phyloP scores from a whole-genome alignment of 148 eudicot species.

The Chenopodium formosanum region DNA sequence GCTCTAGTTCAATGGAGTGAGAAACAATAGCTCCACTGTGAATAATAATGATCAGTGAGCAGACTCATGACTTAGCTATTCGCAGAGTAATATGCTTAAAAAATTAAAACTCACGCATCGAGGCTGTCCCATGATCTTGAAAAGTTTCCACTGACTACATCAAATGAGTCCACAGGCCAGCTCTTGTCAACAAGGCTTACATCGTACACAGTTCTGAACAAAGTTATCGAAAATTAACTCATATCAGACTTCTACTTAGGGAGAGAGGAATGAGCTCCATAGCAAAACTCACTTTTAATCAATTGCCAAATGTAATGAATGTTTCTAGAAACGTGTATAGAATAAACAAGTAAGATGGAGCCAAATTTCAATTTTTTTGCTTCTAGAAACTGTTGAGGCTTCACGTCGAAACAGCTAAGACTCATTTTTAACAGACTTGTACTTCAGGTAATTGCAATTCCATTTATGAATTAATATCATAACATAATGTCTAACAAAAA shows the following conservation, averaged over 20 bases:
- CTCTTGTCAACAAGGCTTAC: conserved; percentile 50
- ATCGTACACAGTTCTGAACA: conserved; percentile 54
- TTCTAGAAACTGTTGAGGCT: not conserved
- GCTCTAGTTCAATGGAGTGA: conserved; percentile 55
- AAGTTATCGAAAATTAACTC: not conserved
- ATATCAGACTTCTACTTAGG: not conserved
- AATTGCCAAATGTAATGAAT: not conserved
- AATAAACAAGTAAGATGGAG: not conserved
- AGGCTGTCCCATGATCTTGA: conserved; percentile 61
- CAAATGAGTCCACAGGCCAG: conserved; percentile 51
- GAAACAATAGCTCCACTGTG: conserved; percentile 53
- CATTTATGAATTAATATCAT: too few relatives aligned
- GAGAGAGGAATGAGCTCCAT: not conserved
- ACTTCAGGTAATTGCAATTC: too few relatives aligned
- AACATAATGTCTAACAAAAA: too few relatives aligned
- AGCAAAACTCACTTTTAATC: not conserved
- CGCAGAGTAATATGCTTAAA: not conserved
- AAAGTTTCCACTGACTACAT: conserved; percentile 51
- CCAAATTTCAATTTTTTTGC: not conserved
- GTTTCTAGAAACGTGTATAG: not conserved
- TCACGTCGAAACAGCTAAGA: not conserved
- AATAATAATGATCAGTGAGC: conserved; percentile 14
- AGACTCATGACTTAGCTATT: not conserved
- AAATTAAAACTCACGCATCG: conserved; percentile 41
- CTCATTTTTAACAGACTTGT: not conserved